Evolutionary conservation across 768 basidiomycete genomes (phyloP).

Genomic region (Termitomyces sp.): DNA sequence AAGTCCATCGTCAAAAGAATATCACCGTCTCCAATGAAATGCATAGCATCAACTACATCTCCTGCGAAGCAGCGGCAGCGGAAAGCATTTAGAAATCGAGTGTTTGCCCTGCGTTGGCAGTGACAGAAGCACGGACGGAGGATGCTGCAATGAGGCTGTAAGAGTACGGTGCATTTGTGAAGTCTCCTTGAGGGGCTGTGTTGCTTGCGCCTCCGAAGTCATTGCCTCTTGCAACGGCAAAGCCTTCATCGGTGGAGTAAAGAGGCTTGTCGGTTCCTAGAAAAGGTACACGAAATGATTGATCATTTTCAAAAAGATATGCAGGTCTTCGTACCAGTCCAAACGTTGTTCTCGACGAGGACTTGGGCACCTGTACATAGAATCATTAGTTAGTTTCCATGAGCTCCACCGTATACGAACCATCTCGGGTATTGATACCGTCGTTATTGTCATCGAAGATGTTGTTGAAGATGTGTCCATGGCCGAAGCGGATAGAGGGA

Average conservation of each 20-base stretch:
- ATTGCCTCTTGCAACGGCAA: slow-evolving; percentile 32
- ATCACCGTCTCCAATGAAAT: neutral
- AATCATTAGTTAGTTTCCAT: neutral
- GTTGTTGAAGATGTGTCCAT: slow-evolving; percentile 42
- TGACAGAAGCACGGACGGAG: slow-evolving; percentile 21
- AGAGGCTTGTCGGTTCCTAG: slow-evolving; percentile 30
- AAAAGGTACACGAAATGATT: neutral
- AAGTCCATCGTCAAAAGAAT: neutral
- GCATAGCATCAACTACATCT: neutral
- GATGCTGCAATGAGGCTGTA: slow-evolving; percentile 23
- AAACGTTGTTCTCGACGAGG: slow-evolving; percentile 43
- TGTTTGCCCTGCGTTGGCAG: slow-evolving; percentile 24
- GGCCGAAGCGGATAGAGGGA: slow-evolving; percentile 40
- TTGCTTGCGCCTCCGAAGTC: slow-evolving; percentile 27
- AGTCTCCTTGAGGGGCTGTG: slow-evolving; percentile 26
- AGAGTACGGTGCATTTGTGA: slow-evolving; percentile 29
- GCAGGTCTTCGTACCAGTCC: slow-evolving; percentile 23
- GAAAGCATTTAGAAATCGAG: slow-evolving; percentile 19
- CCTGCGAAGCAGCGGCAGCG: neutral
- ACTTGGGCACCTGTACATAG: slow-evolving; percentile 31
- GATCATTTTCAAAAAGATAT: neutral
- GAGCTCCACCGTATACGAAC: slow-evolving; percentile 11
- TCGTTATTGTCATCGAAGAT: slow-evolving; percentile 36
- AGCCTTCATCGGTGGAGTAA: slow-evolving; percentile 35
- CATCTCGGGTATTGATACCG: slow-evolving; percentile 38